Conservation (phyloP, 257 asterid genomes). For the Solanum pinnatisectum region DNA sequence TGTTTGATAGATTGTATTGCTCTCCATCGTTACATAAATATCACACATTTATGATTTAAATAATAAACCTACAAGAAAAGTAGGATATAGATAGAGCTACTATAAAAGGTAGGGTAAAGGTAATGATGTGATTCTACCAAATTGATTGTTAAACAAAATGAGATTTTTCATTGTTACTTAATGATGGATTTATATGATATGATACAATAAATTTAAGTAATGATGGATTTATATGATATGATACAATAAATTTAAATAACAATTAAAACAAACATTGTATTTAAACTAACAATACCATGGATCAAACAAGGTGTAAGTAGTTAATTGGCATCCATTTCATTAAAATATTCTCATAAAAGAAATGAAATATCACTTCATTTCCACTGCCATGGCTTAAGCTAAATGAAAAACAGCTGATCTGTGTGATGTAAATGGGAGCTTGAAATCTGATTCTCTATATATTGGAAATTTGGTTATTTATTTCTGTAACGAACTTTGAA, state of each 20-base stretch:
- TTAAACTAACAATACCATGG: not conserved
- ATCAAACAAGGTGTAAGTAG: not conserved
- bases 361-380: not conserved
- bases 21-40: not conserved
- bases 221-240: no score
- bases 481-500: not conserved
- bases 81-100: no score
- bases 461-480: not conserved
- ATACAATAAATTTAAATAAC: no score
- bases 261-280: no score
- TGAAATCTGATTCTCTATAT: not conserved
- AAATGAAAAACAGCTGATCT: not conserved
- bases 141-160: no score
- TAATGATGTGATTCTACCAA: not conserved
- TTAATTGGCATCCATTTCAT: not conserved
- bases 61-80: not conserved
- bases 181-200: no score
- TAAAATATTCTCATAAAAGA: not conserved
- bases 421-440: not conserved
- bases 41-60: not conserved
- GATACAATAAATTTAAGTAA: not conserved
- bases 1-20: not conserved
- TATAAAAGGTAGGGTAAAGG: not conserved
- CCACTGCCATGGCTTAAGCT: not conserved
- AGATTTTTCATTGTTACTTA: no score